Percentiles rank a stretch among this genome's conserved stretches.
Evolutionary conservation across 2,329 filamentous ascomycete species (phyloP).

Genomic region (Xylariaceae sp.): DNA sequence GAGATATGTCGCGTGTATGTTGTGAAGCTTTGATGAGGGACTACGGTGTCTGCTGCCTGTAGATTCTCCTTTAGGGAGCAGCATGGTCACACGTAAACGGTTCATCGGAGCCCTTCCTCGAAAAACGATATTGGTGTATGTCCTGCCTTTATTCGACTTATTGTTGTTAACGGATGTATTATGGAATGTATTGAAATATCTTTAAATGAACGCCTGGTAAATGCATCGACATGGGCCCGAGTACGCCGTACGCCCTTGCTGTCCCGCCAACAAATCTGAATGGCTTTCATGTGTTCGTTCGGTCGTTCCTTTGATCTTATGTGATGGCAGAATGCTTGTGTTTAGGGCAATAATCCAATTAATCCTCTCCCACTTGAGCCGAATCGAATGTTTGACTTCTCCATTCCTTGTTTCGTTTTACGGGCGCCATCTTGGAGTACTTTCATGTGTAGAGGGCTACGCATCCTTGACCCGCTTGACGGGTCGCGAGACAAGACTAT

Average conservation of each 20-base stretch:
- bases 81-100: background rate
- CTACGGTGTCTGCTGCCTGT: too few species aligned
- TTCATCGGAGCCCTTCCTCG: background rate
- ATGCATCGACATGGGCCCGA: background rate
- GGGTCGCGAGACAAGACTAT: conserved; percentile 55
- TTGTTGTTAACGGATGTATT: too few species aligned
- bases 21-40: too few species aligned
- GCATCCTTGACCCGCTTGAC: conserved; percentile 59
- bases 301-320: background rate
- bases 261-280: background rate
- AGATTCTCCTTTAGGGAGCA: too few species aligned
- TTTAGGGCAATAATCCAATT: background rate
- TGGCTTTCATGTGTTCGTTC: background rate
- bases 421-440: too few species aligned
- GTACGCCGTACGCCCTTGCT: background rate
- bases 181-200: too few species aligned
- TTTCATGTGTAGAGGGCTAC: conserved; percentile 5
- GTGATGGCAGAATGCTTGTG: background rate
- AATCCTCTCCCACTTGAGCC: too few species aligned
- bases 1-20: too few species aligned
- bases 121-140: background rate
- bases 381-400: background rate
- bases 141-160: too few species aligned
- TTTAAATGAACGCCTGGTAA: background rate
- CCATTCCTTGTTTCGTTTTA: too few species aligned